phyloP scores from a whole-genome alignment of 331 rosid species.

The Rosa hybrid region DNA sequence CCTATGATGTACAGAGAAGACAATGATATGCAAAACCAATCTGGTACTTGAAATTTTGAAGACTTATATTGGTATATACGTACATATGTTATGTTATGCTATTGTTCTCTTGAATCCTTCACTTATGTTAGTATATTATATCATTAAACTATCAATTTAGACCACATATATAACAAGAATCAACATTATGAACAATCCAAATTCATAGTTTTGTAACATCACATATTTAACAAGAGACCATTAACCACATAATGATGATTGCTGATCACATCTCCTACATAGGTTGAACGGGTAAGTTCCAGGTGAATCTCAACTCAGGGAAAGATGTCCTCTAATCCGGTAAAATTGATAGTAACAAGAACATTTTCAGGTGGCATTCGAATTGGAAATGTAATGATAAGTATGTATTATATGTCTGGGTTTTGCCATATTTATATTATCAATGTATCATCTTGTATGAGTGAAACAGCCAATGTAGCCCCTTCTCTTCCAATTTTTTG shows the following conservation, averaged over 20 bases:
- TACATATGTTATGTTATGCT: background rate
- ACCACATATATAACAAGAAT: background rate
- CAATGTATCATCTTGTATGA: too few relatives aligned
- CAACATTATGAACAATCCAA: background rate
- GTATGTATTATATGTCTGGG: background rate
- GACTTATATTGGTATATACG: background rate
- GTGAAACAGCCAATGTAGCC: too few relatives aligned
- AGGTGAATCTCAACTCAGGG: background rate
- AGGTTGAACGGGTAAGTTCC: background rate
- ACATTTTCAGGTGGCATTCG: background rate
- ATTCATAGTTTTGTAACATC: background rate
- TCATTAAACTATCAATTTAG: too few relatives aligned
- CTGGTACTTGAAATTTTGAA: background rate
- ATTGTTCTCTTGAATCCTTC: background rate
- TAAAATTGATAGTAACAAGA: background rate
- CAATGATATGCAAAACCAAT: background rate
- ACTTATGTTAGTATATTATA: background rate
- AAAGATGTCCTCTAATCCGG: background rate
- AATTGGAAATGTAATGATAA: background rate
- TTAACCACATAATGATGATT: background rate
- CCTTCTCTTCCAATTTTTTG: too few relatives aligned
- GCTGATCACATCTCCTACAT: background rate
- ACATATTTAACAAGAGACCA: background rate
- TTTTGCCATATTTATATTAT: too few relatives aligned
- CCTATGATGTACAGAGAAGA: background rate